Percentiles rank a stretch among this genome's conserved stretches.
Conservation (phyloP, 192 early-diverging fungal genomes). For the Oehlia diaphana region DNA sequence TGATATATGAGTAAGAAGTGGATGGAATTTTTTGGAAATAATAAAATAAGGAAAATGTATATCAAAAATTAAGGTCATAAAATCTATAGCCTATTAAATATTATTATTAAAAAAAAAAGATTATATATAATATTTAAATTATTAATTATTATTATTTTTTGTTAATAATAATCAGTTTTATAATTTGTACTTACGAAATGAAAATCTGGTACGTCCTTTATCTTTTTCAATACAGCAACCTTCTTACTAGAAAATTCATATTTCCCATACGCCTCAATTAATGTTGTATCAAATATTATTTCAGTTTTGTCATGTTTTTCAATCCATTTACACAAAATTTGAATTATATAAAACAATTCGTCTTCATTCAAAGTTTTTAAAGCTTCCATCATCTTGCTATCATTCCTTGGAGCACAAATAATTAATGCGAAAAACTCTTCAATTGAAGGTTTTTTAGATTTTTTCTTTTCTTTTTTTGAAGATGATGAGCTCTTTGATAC, state of each 20-base stretch:
- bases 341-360: not conserved
- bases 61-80: slow-evolving; percentile 1
- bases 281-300: not conserved
- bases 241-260: not conserved
- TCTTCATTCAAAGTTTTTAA: not conserved
- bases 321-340: slow-evolving; percentile 8
- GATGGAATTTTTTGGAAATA: not conserved
- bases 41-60: slow-evolving; percentile 1
- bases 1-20: not conserved
- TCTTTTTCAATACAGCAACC: not conserved
- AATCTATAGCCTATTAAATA: not conserved
- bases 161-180: not conserved
- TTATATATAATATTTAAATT: not conserved
- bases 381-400: slow-evolving; percentile 2
- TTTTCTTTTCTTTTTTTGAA: not conserved
- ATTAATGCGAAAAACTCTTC: not conserved
- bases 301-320: not conserved
- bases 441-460: not conserved
- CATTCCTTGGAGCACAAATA: slow-evolving; percentile 2
- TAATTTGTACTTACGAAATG: not conserved
- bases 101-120: not conserved
- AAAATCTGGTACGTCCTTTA: not conserved
- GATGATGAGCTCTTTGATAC: not conserved
- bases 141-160: not conserved
- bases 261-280: no score